A percentile compares a stretch with the other conserved stretches of the same genome.
Conservation (phyloP, 306 rosid species). For the Geum urbanum region DNA sequence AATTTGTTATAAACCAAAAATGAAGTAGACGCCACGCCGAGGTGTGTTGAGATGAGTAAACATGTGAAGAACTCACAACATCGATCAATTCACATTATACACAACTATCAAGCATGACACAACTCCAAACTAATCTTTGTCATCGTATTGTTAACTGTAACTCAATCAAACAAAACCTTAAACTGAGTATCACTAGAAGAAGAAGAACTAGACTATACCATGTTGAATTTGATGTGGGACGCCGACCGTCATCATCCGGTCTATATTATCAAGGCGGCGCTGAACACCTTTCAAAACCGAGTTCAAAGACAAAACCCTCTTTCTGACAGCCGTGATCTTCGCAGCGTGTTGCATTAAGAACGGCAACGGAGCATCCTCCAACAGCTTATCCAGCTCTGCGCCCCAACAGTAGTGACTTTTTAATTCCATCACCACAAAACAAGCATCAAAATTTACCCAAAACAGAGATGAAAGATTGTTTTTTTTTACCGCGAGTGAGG, state of each 20-base stretch:
- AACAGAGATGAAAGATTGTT: too few species aligned
- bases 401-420: background rate
- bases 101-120: too few species aligned
- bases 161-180: too few species aligned
- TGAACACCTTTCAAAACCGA: conserved; percentile 62
- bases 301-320: conserved; percentile 69
- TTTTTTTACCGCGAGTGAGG: conserved; percentile 48
- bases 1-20: too few species aligned
- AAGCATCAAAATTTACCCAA: background rate
- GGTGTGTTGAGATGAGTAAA: too few species aligned
- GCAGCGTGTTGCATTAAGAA: conserved; percentile 74
- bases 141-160: background rate
- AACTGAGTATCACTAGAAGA: too few species aligned
- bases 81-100: too few species aligned
- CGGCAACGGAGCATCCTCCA: conserved; percentile 75
- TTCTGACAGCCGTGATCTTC: conserved; percentile 59
- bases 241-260: conserved; percentile 48
- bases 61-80: too few species aligned
- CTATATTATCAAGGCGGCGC: conserved; percentile 70
- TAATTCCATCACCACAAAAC: background rate
- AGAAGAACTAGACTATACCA: background rate
- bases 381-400: conserved; percentile 74
- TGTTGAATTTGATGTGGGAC: conserved; percentile 16
- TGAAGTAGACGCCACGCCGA: too few species aligned
- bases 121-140: background rate